Conservation (phyloP, 179 eudicot species). For the Dionaea muscipula region DNA sequence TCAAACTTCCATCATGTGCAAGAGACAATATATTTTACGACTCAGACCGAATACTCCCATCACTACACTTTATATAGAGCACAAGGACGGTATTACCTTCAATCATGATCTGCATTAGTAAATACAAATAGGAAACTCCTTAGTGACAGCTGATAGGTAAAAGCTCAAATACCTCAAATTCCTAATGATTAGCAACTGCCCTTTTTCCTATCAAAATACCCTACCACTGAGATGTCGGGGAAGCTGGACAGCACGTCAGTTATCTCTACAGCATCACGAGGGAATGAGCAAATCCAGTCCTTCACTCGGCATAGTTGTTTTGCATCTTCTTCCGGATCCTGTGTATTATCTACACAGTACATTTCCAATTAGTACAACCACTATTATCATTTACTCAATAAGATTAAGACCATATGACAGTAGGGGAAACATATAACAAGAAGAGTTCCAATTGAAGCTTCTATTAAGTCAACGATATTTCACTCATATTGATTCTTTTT, state of each 20-base stretch:
- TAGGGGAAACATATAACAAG: background rate
- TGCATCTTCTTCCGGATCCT: constrained; percentile 80
- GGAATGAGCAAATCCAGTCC: constrained; percentile 64
- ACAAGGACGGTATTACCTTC: constrained; percentile 41
- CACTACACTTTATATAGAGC: too few species aligned
- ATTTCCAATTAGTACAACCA: background rate
- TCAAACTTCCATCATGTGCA: background rate
- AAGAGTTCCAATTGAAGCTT: too few species aligned
- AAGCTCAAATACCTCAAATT: background rate
- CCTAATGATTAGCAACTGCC: background rate
- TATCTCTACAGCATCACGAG: constrained; percentile 44
- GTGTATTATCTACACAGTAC: constrained; percentile 57
- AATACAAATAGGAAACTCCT: background rate
- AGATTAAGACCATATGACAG: background rate
- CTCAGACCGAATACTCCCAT: too few species aligned
- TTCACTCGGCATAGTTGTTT: constrained; percentile 52
- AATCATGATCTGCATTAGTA: constrained; percentile 48
- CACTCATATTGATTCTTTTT: too few species aligned
- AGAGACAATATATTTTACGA: too few species aligned
- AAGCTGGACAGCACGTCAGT: constrained; percentile 66
- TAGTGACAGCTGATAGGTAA: background rate
- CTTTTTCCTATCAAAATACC: background rate
- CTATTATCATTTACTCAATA: background rate
- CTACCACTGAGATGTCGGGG: constrained; percentile 75
- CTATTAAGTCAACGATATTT: too few species aligned